phyloP scores from a whole-genome alignment of 768 basidiomycete genomes.

The Hygrophoropsis aurantiaca region DNA sequence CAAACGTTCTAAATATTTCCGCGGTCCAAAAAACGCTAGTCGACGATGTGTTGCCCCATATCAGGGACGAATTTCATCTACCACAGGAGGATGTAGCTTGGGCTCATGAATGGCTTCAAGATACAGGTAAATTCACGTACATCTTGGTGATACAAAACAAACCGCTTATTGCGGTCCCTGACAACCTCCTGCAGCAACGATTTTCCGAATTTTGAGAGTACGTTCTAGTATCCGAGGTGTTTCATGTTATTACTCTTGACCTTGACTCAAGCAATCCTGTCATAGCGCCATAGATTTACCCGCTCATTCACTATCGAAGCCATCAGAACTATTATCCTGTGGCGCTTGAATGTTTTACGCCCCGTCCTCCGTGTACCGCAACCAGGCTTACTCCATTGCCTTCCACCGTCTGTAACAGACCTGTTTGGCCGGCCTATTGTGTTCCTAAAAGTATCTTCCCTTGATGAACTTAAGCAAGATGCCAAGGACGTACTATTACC shows the following conservation, averaged over 20 bases:
- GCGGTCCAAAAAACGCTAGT: slow-evolving; percentile 52
- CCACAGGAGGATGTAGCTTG: slow-evolving; percentile 45
- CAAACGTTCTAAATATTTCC: slow-evolving; percentile 45
- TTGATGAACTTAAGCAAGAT: slow-evolving; percentile 38
- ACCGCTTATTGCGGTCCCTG: background rate
- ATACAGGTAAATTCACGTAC: slow-evolving; percentile 52
- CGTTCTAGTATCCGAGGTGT: slow-evolving; percentile 15
- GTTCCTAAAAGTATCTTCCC: slow-evolving; percentile 45
- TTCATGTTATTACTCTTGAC: slow-evolving; percentile 5
- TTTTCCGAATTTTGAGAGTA: slow-evolving; percentile 66
- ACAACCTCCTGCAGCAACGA: slow-evolving; percentile 35
- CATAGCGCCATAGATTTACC: slow-evolving; percentile 66
- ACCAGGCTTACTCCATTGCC: slow-evolving; percentile 44
- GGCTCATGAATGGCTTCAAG: slow-evolving; percentile 63
- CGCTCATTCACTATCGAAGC: slow-evolving; percentile 62
- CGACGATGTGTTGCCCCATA: slow-evolving; percentile 57
- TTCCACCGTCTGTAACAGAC: slow-evolving; percentile 55
- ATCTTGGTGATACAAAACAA: slow-evolving; percentile 8
- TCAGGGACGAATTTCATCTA: slow-evolving; percentile 58
- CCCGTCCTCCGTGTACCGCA: slow-evolving; percentile 36
- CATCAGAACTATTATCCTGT: slow-evolving; percentile 51
- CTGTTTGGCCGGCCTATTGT: slow-evolving; percentile 67
- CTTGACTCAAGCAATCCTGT: slow-evolving; percentile 8
- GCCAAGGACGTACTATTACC: slow-evolving; percentile 44
- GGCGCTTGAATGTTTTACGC: slow-evolving; percentile 45